phyloP scores from a whole-genome alignment of 2,329 filamentous ascomycete species.

The Fusarium veterinarium region DNA sequence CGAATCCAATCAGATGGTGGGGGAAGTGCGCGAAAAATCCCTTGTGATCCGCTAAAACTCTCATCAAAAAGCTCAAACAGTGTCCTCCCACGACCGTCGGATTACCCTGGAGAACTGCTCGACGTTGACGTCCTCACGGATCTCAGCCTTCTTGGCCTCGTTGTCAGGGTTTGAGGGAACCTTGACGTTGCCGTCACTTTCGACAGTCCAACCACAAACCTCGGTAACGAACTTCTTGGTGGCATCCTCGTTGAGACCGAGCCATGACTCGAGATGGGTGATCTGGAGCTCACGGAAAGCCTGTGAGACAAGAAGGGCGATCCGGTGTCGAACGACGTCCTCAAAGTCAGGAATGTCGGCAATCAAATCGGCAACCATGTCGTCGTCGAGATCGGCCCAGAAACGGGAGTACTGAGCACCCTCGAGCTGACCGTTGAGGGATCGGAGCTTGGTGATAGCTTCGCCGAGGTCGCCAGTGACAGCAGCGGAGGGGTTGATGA shows the following conservation, averaged over 20 bases:
- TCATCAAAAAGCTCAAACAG: slow-evolving; percentile 45
- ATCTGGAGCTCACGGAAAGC: slow-evolving; percentile 79
- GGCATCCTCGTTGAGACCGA: slow-evolving; percentile 75
- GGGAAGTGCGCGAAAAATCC: slow-evolving; percentile 36
- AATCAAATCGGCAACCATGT: slow-evolving; percentile 94
- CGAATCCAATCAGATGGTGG: slow-evolving; percentile 39
- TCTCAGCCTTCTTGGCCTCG: slow-evolving; percentile 94
- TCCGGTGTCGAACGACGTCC: slow-evolving; percentile 89
- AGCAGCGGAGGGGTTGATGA: slow-evolving; percentile 83
- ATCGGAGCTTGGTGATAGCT: slow-evolving; percentile 87
- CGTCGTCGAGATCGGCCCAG: slow-evolving; percentile 95
- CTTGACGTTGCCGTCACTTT: slow-evolving; percentile 72
- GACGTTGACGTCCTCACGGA: slow-evolving; percentile 93
- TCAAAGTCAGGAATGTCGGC: slow-evolving; percentile 96
- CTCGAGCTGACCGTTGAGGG: slow-evolving; percentile 87
- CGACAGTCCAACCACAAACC: slow-evolving; percentile 88
- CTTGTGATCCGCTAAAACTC: slow-evolving; percentile 29
- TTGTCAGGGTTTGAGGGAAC: slow-evolving; percentile 96
- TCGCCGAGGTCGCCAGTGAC: slow-evolving; percentile 82
- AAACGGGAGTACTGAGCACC: slow-evolving; percentile 91
- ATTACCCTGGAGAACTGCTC: slow-evolving; percentile 87
- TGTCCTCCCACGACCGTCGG: slow-evolving; percentile 85
- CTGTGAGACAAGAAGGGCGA: slow-evolving; percentile 87
- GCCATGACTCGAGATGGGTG: slow-evolving; percentile 77
- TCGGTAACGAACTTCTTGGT: slow-evolving; percentile 84